These are phyloP conservation scores for Castanopsis chinensis DNA, from an alignment of 306 rosid species.

Conservation along the genomic window DNA sequence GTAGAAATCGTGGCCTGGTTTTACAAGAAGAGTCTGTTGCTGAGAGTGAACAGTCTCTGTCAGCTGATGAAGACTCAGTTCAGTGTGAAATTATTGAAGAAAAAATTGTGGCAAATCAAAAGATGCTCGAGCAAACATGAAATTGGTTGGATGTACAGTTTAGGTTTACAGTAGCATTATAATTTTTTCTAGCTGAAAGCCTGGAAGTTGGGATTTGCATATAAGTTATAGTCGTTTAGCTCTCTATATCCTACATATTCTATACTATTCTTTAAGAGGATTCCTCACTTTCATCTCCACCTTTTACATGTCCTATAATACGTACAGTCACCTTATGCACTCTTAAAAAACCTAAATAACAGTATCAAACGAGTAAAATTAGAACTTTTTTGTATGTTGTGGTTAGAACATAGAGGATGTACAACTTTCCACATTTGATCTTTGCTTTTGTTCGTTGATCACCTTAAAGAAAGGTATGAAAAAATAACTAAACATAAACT, in stretches of 20 bases:
- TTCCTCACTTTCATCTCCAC: too few species aligned
- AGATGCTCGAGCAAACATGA: conserved; percentile 10
- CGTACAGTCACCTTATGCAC: too few species aligned
- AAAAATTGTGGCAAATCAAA: conserved; percentile 11
- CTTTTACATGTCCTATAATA: too few species aligned
- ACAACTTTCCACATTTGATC: too few species aligned
- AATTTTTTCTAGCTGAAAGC: neutral
- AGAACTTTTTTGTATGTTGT: too few species aligned
- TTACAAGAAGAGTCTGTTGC: conserved; percentile 6
- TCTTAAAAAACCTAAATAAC: too few species aligned
- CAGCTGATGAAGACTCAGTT: conserved; percentile 21
- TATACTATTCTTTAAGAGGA: too few species aligned
- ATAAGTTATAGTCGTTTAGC: conserved; percentile 1
- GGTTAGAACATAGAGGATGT: too few species aligned
- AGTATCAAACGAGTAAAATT: too few species aligned
- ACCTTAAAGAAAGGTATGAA: too few species aligned
- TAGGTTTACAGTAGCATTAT: neutral
- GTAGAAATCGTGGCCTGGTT: neutral
- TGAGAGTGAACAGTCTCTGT: neutral
- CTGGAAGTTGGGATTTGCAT: neutral
- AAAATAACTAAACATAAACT: too few species aligned
- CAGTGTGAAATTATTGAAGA: neutral
- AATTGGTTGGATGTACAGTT: neutral
- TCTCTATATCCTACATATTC: conserved; percentile 7
- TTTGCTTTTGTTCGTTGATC: too few species aligned